Evolutionary conservation across 2,329 filamentous ascomycete genomes (phyloP).

Genomic region (Grosmannia penicillata): DNA sequence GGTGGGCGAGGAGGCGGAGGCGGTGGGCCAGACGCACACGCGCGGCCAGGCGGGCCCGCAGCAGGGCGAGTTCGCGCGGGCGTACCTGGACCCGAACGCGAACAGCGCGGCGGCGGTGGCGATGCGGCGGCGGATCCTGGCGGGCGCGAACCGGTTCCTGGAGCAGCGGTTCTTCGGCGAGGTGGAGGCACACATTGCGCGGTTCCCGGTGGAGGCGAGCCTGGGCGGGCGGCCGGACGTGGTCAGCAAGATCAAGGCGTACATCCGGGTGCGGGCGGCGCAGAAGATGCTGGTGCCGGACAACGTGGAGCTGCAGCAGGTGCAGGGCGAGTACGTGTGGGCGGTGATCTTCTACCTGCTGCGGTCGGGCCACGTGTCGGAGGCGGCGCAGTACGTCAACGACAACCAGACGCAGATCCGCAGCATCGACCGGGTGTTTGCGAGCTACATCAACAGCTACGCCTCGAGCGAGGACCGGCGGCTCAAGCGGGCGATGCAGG

Average conservation of each 20-base stretch:
- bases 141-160: conserved; percentile 64
- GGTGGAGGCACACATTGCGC: conserved; percentile 62
- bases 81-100: conserved; percentile 62
- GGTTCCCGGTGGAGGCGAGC: conserved; percentile 76
- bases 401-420: conserved; percentile 68
- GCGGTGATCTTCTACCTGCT: conserved; percentile 86
- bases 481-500: conserved; percentile 64
- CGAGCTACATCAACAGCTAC: conserved; percentile 75
- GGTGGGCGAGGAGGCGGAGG: conserved; percentile 52
- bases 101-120: conserved; percentile 48
- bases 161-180: conserved; percentile 70
- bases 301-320: conserved; percentile 63
- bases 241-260: conserved; percentile 83
- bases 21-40: conserved; percentile 24
- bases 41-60: conserved; percentile 46
- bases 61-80: conserved; percentile 60
- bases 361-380: conserved; percentile 66
- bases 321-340: conserved; percentile 80
- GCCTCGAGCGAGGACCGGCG: conserved; percentile 61
- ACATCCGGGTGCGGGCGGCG: conserved; percentile 64
- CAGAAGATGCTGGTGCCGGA: conserved; percentile 77
- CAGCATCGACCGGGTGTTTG: conserved; percentile 80
- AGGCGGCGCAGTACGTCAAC: conserved; percentile 77
- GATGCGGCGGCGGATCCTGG: conserved; percentile 65
- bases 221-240: conserved; percentile 79